Conservation (phyloP, 2,329 filamentous ascomycete genomes). For the Aureobasidium uvarum region DNA sequence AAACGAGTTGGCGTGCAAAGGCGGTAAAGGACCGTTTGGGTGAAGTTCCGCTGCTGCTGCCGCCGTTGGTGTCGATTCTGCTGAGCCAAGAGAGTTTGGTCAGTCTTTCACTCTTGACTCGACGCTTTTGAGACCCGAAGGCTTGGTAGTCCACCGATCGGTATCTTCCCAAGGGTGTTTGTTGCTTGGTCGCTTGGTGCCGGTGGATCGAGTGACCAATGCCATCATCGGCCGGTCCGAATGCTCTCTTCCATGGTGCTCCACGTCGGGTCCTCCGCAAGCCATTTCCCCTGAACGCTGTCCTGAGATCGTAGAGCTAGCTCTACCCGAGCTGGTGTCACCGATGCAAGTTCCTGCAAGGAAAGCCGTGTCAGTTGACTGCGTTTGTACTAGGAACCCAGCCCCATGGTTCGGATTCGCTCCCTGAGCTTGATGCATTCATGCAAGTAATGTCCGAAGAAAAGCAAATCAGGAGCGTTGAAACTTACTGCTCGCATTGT, state of each 20-base stretch:
- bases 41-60: not conserved
- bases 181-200: constrained; percentile 7
- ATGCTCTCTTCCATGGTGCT: constrained; percentile 43
- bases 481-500: constrained; percentile 45
- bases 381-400: not conserved
- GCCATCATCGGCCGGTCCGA: constrained; percentile 26
- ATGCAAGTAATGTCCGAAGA: not conserved
- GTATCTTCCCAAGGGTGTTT: not conserved
- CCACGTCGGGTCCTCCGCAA: constrained; percentile 59
- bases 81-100: not conserved
- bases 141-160: not conserved
- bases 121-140: not conserved
- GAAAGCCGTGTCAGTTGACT: not conserved
- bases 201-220: constrained; percentile 9
- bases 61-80: not conserved
- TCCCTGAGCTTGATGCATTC: not conserved
- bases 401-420: not conserved
- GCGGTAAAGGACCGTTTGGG: not conserved
- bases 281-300: constrained; percentile 58
- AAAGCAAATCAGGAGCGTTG: not conserved
- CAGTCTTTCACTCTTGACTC: constrained; percentile 3
- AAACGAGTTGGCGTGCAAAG: not conserved
- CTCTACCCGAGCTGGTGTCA: constrained; percentile 58
- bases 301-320: constrained; percentile 57
- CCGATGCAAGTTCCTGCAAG: constrained; percentile 54